phyloP scores from a whole-genome alignment of 1,284 basidiomycete species.

The Trichosporon asahii region DNA sequence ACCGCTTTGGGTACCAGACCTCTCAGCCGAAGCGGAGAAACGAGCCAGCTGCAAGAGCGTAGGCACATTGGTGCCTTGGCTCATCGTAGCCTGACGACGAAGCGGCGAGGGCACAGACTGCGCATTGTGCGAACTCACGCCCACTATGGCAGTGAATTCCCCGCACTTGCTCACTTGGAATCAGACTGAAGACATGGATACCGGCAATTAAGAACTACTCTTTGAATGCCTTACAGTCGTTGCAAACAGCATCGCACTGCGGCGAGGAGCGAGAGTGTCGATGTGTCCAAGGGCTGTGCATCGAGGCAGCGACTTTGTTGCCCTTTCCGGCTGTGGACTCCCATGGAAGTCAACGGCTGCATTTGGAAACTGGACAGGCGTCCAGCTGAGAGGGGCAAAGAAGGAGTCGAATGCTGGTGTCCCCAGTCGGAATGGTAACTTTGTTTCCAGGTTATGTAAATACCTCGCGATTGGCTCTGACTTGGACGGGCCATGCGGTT shows the following conservation, averaged over 20 bases:
- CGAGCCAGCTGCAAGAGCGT: too few species aligned
- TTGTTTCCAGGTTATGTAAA: background rate
- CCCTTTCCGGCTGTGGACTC: background rate
- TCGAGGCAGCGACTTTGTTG: background rate
- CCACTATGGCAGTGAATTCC: too few species aligned
- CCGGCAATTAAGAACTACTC: too few species aligned
- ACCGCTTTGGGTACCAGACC: background rate
- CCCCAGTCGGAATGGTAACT: background rate
- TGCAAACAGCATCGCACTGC: too few species aligned
- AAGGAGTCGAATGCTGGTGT: background rate
- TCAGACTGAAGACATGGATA: too few species aligned
- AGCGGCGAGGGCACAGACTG: too few species aligned
- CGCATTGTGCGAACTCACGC: too few species aligned
- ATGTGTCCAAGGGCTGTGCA: background rate
- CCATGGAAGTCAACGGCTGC: background rate
- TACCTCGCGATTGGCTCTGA: background rate
- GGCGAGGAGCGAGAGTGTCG: too few species aligned
- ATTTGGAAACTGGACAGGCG: background rate
- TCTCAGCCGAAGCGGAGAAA: background rate
- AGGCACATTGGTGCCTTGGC: background rate
- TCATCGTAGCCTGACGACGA: too few species aligned
- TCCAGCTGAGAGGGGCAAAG: background rate
- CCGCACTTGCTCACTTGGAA: too few species aligned
- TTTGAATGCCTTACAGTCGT: too few species aligned
- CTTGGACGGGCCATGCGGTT: too few species aligned